These are phyloP conservation scores for Glonium stellatum DNA, from an alignment of 495 filamentous ascomycete genomes.

Conservation along the genomic window DNA sequence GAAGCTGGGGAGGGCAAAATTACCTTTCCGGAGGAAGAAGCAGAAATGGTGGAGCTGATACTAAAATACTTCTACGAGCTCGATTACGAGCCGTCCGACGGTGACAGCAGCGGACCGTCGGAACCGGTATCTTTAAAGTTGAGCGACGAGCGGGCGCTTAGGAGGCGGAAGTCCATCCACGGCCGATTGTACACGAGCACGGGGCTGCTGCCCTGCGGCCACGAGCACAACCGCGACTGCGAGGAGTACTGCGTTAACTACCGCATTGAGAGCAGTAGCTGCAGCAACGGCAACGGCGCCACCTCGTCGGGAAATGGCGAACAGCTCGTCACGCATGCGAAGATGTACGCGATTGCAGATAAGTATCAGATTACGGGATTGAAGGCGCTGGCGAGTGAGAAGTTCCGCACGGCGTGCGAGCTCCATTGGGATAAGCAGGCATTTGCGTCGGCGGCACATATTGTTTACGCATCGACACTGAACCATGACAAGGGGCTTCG, in stretches of 20 bases:
- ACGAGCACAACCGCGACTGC: no score
- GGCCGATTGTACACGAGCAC: no score
- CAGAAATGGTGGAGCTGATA: slow-evolving; percentile 45
- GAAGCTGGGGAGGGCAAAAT: slow-evolving; percentile 40
- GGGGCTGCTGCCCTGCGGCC: no score
- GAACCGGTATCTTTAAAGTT: no score
- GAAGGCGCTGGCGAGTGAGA: slow-evolving; percentile 33
- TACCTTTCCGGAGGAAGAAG: slow-evolving; percentile 44
- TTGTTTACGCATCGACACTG: slow-evolving; percentile 33
- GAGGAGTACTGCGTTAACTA: no score
- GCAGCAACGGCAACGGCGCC: background rate
- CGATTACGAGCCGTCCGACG: slow-evolving; percentile 31
- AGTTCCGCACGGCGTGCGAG: slow-evolving; percentile 31
- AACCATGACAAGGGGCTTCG: slow-evolving; percentile 34
- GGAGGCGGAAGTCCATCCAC: no score
- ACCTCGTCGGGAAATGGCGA: background rate
- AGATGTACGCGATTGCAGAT: slow-evolving; percentile 42
- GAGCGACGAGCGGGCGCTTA: no score
- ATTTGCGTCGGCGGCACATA: slow-evolving; percentile 33
- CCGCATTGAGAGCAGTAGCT: no score
- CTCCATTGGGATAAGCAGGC: slow-evolving; percentile 24
- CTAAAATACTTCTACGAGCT: slow-evolving; percentile 46
- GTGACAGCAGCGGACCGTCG: background rate
- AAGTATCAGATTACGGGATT: slow-evolving; percentile 39
- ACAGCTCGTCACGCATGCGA: slow-evolving; percentile 24